phyloP scores from a whole-genome alignment of 306 rosid species.

The Sechiopsis laciniata region DNA sequence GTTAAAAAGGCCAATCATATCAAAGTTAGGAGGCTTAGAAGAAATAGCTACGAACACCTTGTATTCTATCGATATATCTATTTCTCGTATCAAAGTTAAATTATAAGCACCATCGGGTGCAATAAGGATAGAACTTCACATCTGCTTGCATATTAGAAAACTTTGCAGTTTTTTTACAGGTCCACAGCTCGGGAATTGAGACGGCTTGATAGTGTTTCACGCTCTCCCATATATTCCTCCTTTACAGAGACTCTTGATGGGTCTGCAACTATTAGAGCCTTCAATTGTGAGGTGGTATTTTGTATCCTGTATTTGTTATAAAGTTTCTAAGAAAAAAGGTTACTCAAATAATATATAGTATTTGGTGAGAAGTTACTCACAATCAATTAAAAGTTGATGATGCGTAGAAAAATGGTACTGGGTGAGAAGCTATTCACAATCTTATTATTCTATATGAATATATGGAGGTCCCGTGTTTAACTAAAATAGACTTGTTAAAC shows the following conservation, averaged over 20 bases:
- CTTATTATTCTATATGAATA: background rate
- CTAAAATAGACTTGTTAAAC: background rate
- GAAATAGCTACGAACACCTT: no score
- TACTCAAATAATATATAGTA: background rate
- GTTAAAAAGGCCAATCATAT: no score
- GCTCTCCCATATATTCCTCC: slow-evolving; percentile 92
- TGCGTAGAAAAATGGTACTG: background rate
- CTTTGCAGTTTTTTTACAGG: slow-evolving; percentile 79
- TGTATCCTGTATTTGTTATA: background rate
- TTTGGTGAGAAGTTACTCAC: background rate
- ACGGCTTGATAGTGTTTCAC: slow-evolving; percentile 88
- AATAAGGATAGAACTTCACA: background rate
- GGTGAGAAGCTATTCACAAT: background rate
- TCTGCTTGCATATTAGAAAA: slow-evolving; percentile 18
- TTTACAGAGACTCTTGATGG: slow-evolving; percentile 93
- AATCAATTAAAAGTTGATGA: background rate
- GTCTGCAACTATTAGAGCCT: slow-evolving; percentile 79
- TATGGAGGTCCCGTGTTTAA: background rate
- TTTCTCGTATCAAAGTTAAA: no score
- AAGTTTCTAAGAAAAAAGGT: background rate
- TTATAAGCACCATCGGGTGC: no score
- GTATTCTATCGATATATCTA: no score
- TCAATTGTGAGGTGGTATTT: slow-evolving; percentile 64
- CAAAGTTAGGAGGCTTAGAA: no score
- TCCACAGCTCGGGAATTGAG: slow-evolving; percentile 91